phyloP scores from a whole-genome alignment of 192 early-diverging fungal species.

The Umbelopsis sp. region DNA sequence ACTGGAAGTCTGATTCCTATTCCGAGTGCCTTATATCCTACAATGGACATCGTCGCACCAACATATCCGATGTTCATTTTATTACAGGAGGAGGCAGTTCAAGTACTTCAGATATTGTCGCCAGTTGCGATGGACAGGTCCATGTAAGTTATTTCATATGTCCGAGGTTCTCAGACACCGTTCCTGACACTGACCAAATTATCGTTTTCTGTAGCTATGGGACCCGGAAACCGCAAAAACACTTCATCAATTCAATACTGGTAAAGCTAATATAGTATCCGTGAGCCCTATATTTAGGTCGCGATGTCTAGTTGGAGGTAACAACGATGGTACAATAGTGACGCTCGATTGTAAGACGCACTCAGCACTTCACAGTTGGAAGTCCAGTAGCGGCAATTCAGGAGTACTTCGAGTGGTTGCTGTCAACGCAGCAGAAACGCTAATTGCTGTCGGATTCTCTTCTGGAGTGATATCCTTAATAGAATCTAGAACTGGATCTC shows the following conservation, averaged over 20 bases:
- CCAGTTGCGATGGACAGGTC: conserved; percentile 62
- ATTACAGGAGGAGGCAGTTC: conserved; percentile 46
- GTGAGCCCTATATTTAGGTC: conserved; percentile 55
- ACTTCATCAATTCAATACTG: conserved; percentile 53
- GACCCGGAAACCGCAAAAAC: conserved; percentile 56
- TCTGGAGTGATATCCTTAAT: conserved; percentile 55
- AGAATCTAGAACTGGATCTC: conserved; percentile 56
- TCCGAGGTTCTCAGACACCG: not conserved
- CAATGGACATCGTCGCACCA: conserved; percentile 52
- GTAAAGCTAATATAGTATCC: conserved; percentile 45
- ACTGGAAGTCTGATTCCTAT: conserved; percentile 52
- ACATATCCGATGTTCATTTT: conserved; percentile 55
- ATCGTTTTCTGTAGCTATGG: conserved; percentile 47
- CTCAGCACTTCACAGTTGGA: conserved; percentile 43
- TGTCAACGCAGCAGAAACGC: conserved; percentile 50
- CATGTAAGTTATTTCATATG: conserved; percentile 45
- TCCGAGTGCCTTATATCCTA: conserved; percentile 57
- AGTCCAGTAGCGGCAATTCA: conserved; percentile 27
- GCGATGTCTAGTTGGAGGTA: conserved; percentile 51
- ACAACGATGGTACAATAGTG: conserved; percentile 49
- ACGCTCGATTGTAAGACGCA: conserved; percentile 45
- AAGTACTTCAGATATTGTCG: conserved; percentile 49
- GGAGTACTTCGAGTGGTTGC: conserved; percentile 36
- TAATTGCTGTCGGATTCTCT: conserved; percentile 57
- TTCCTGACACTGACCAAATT: not conserved